These are phyloP conservation scores for Shiraia sp. DNA, from an alignment of 2,329 filamentous ascomycete species.

Conservation along the genomic window DNA sequence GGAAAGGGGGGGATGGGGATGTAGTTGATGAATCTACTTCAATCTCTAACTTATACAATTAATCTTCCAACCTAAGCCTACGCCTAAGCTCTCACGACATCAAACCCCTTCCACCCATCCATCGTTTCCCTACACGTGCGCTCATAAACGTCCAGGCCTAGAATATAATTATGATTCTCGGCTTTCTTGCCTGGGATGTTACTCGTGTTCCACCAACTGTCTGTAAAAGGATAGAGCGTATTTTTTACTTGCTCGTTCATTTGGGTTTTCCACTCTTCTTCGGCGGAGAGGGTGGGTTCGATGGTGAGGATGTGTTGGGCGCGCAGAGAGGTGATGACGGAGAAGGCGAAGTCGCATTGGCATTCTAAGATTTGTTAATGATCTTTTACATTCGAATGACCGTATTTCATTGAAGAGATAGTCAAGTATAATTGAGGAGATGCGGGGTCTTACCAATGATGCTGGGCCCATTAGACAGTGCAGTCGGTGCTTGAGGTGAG, in stretches of 20 bases:
- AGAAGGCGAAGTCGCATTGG: constrained; percentile 47
- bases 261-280: constrained; percentile 44
- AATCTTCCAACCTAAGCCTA: too few species aligned
- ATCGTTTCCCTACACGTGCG: constrained; percentile 20
- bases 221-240: constrained; percentile 44
- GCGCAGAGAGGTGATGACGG: constrained; percentile 39
- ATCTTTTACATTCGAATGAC: too few species aligned
- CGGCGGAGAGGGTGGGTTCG: constrained; percentile 43
- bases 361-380: constrained; percentile 19
- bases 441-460: constrained; percentile 29
- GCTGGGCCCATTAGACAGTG: constrained; percentile 50
- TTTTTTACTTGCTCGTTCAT: constrained; percentile 38
- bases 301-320: constrained; percentile 35
- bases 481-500: constrained; percentile 49
- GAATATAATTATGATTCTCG: constrained; percentile 46
- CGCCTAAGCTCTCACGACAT: constrained; percentile 13
- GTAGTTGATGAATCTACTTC: too few species aligned
- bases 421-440: not conserved
- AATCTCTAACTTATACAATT: too few species aligned
- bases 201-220: constrained; percentile 47
- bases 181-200: constrained; percentile 49
- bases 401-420: too few species aligned
- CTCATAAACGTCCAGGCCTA: constrained; percentile 35
- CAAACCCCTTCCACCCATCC: constrained; percentile 27
- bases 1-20: too few species aligned